Conservation (phyloP, 139 green algal genomes). For the Chlorella vulgaris region DNA sequence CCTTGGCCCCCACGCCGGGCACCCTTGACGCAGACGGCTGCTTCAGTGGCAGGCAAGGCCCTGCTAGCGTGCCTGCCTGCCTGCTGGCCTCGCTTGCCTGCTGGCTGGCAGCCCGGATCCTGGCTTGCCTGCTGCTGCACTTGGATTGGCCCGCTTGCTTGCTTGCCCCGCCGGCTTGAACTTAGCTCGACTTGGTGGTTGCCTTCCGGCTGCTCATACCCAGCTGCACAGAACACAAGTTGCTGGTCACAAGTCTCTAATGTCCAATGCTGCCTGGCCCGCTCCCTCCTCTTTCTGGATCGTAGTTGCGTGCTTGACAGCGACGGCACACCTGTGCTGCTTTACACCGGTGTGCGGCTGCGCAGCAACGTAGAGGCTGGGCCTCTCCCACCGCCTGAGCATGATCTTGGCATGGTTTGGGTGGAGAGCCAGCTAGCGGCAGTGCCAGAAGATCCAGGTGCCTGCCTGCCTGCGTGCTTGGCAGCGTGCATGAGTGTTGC, state of each 20-base stretch:
- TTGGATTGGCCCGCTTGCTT: too few relatives aligned
- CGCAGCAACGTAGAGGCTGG: slow-evolving; percentile 60
- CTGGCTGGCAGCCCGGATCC: too few relatives aligned
- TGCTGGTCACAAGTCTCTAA: neutral
- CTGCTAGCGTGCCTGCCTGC: too few relatives aligned
- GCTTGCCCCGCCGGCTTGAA: too few relatives aligned
- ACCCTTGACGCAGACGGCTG: slow-evolving; percentile 81
- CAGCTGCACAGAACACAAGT: neutral
- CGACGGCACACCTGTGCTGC: slow-evolving; percentile 64
- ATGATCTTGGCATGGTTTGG: slow-evolving; percentile 79
- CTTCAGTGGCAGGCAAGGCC: slow-evolving; percentile 63
- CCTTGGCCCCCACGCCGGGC: slow-evolving; percentile 71
- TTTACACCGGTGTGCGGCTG: slow-evolving; percentile 73
- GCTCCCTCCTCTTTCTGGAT: neutral
- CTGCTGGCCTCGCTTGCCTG: too few relatives aligned
- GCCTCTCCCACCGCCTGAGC: slow-evolving; percentile 48
- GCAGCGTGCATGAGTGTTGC: too few relatives aligned
- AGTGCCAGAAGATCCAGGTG: slow-evolving; percentile 49
- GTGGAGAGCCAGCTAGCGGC: slow-evolving; percentile 81
- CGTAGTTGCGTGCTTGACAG: slow-evolving; percentile 64
- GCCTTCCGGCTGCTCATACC: neutral
- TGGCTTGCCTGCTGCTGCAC: too few relatives aligned
- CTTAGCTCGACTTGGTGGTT: too few relatives aligned
- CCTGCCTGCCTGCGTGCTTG: neutral
- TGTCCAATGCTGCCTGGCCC: neutral